These are phyloP conservation scores for Aaosphaeria pasadenensis DNA, from an alignment of 2,329 filamentous ascomycete genomes.

Conservation along the genomic window DNA sequence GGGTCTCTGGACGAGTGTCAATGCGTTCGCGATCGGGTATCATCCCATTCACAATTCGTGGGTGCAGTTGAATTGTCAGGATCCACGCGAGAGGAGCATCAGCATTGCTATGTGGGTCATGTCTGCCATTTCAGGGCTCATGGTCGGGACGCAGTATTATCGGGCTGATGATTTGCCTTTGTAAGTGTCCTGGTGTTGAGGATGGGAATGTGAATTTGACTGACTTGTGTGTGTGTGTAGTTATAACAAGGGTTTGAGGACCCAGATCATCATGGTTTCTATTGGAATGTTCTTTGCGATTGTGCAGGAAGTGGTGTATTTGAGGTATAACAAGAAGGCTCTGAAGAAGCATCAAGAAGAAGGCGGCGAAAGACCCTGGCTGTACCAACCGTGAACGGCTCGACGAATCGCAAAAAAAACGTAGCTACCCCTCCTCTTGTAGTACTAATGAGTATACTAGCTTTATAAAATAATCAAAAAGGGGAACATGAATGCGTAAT, in stretches of 20 bases:
- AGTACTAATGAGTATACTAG: no score
- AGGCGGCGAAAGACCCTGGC: slow-evolving; percentile 16
- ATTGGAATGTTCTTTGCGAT: slow-evolving; percentile 41
- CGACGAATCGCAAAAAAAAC: not conserved
- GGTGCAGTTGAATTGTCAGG: slow-evolving; percentile 52
- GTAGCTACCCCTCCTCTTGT: no score
- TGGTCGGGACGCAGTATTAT: slow-evolving; percentile 53
- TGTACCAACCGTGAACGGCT: slow-evolving; percentile 13
- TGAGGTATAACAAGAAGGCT: slow-evolving; percentile 36
- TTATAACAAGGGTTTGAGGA: slow-evolving; percentile 45
- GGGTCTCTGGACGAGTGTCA: slow-evolving; percentile 52
- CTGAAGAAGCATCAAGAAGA: slow-evolving; percentile 9
- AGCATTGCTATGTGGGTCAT: slow-evolving; percentile 53
- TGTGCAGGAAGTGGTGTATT: slow-evolving; percentile 42
- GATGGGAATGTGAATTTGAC: slow-evolving; percentile 6
- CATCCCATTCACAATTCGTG: slow-evolving; percentile 55
- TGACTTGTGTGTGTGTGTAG: not conserved
- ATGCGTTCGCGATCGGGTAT: slow-evolving; percentile 52
- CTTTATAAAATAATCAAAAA: no score
- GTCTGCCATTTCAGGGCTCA: slow-evolving; percentile 50
- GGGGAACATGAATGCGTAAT: no score
- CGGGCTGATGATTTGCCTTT: slow-evolving; percentile 42
- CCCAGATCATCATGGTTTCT: slow-evolving; percentile 46
- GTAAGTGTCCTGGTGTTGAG: slow-evolving; percentile 8
- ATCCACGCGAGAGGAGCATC: slow-evolving; percentile 48